These are phyloP conservation scores for Myxozyma udenii DNA, from an alignment of 805 yeast genomes.

Conservation along the genomic window DNA sequence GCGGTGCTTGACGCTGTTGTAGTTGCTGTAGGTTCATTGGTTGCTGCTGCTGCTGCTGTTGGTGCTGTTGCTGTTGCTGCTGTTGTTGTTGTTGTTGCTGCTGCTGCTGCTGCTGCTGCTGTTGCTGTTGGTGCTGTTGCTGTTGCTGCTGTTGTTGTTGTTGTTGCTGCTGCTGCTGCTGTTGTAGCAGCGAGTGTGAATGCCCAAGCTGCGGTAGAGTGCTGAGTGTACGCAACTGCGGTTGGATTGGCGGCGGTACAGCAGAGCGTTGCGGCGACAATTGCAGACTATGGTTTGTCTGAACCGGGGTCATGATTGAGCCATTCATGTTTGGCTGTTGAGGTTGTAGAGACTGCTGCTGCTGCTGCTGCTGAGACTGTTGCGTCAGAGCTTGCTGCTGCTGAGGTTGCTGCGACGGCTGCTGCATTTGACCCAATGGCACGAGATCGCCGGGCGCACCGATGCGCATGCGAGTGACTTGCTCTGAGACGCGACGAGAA, in stretches of 20 bases:
- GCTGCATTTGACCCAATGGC: neutral
- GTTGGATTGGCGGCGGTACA: neutral
- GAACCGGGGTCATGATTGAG: neutral
- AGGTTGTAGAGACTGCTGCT: no score
- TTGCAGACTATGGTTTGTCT: neutral
- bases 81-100: slow-evolving; percentile 2
- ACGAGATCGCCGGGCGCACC: neutral
- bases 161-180: slow-evolving; percentile 1
- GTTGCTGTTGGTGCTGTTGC: slow-evolving; percentile 3
- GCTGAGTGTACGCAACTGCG: neutral
- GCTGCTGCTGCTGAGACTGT: neutral
- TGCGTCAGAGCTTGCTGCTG: neutral
- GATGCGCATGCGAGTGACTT: neutral
- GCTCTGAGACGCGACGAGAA: slow-evolving; percentile 4
- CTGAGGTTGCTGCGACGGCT: neutral
- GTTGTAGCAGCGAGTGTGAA: neutral
- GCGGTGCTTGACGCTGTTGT: slow-evolving; percentile 2
- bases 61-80: slow-evolving; percentile 4
- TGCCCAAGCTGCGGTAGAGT: neutral
- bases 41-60: slow-evolving; percentile 8
- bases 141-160: slow-evolving; percentile 4
- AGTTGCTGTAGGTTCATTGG: slow-evolving; percentile 10
- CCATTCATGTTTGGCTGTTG: neutral
- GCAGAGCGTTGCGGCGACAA: neutral
- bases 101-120: neutral